These are phyloP conservation scores for Hypoxylon rickii DNA, from an alignment of 495 filamentous ascomycete species.

Conservation along the genomic window DNA sequence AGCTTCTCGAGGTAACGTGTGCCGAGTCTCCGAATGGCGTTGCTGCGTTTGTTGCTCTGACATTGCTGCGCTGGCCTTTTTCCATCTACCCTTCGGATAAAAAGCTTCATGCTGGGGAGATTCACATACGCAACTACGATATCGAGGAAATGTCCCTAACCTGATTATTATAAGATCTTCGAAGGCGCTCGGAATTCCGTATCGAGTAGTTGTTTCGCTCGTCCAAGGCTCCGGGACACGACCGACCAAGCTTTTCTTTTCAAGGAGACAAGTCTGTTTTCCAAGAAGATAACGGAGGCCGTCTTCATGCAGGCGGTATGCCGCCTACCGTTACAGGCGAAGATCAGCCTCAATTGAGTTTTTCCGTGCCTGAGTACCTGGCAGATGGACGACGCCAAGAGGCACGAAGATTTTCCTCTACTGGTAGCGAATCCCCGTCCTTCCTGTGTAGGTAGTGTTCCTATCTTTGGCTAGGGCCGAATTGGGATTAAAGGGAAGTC, in stretches of 20 bases:
- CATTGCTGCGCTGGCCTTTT: neutral
- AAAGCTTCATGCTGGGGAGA: neutral
- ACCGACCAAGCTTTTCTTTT: constrained; percentile 6
- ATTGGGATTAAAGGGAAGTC: constrained; percentile 10
- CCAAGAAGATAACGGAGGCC: constrained; percentile 33
- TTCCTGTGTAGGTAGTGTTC: constrained; percentile 13
- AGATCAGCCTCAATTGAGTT: constrained; percentile 36
- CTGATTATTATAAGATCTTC: constrained; percentile 18
- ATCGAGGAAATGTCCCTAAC: neutral
- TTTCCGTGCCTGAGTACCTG: constrained; percentile 31
- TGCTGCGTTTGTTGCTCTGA: constrained; percentile 4
- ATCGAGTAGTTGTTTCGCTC: constrained; percentile 22
- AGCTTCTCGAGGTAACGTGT: neutral
- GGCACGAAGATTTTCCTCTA: constrained; percentile 18
- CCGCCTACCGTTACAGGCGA: constrained; percentile 31
- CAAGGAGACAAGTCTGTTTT: constrained; percentile 15
- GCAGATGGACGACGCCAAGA: constrained; percentile 24
- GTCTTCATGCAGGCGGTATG: constrained; percentile 13
- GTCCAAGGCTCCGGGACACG: constrained; percentile 26
- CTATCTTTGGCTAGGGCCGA: constrained; percentile 9
- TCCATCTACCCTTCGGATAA: constrained; percentile 8
- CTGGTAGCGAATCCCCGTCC: constrained; percentile 31
- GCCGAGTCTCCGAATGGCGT: constrained; percentile 22
- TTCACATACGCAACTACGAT: constrained; percentile 1
- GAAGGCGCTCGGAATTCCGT: constrained; percentile 21